Conservation (phyloP, 2,329 filamentous ascomycete species). For the Hypoxylon sp. region DNA sequence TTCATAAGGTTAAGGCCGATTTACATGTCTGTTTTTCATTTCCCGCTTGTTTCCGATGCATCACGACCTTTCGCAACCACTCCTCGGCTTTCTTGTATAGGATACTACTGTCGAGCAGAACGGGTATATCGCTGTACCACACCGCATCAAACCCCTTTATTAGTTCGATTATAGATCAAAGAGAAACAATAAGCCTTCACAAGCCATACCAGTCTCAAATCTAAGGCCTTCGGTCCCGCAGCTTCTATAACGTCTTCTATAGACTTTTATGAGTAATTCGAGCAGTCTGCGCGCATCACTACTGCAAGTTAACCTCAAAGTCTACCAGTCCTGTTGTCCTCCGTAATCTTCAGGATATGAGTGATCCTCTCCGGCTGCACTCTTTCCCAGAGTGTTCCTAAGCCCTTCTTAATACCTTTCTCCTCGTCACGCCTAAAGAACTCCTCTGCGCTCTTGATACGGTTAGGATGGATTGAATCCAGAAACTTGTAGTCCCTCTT, state of each 20-base stretch:
- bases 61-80: conserved; percentile 1
- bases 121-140: conserved; percentile 21
- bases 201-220: neutral
- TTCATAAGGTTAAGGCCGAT: conserved; percentile 8
- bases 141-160: conserved; percentile 11
- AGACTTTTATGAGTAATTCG: no score
- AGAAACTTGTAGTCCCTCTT: conserved; percentile 64
- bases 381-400: conserved; percentile 55
- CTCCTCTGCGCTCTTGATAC: conserved; percentile 65
- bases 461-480: conserved; percentile 66
- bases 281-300: neutral
- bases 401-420: conserved; percentile 48
- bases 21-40: neutral
- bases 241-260: no score
- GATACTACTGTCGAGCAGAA: conserved; percentile 25
- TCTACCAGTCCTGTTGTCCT: conserved; percentile 45
- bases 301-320: conserved; percentile 25
- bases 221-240: no score
- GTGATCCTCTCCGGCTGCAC: conserved; percentile 45
- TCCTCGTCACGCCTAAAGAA: conserved; percentile 62
- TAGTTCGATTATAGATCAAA: neutral
- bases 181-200: neutral
- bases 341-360: conserved; percentile 46
- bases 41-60: neutral
- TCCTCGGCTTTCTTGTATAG: conserved; percentile 23